These are phyloP conservation scores for Cairneyella variabilis DNA, from an alignment of 495 filamentous ascomycete genomes.

Conservation along the genomic window DNA sequence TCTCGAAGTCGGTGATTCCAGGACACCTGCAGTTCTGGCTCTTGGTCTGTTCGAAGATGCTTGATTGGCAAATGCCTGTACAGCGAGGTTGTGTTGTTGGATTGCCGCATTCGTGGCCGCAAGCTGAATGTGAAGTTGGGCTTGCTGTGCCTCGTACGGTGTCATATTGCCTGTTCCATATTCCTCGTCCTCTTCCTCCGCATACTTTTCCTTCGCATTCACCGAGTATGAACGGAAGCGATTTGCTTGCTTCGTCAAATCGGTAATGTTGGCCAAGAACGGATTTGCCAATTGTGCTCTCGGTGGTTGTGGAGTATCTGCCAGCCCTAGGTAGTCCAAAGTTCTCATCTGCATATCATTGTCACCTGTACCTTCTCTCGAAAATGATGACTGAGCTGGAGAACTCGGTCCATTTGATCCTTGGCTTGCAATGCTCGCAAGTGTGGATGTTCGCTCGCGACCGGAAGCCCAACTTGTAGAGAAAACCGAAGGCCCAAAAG, in stretches of 20 bases:
- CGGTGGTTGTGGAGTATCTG: slow-evolving; percentile 84
- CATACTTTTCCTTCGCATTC: slow-evolving; percentile 97
- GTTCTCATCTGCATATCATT: slow-evolving; percentile 85
- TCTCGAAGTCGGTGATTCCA: slow-evolving; percentile 76
- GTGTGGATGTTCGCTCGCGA: slow-evolving; percentile 75
- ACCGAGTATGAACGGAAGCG: slow-evolving; percentile 96
- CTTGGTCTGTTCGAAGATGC: slow-evolving; percentile 78
- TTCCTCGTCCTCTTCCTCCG: slow-evolving; percentile 85
- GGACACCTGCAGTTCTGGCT: slow-evolving; percentile 79
- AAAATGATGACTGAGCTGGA: slow-evolving; percentile 84
- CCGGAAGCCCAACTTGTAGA: slow-evolving; percentile 76
- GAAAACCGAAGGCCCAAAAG: slow-evolving; percentile 87
- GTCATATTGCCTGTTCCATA: slow-evolving; percentile 72
- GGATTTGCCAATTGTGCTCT: slow-evolving; percentile 68
- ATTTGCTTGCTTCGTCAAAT: slow-evolving; percentile 73
- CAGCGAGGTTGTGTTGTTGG: slow-evolving; percentile 86
- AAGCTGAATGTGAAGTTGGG: slow-evolving; percentile 55
- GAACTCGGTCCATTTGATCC: slow-evolving; percentile 83
- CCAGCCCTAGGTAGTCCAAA: slow-evolving; percentile 91
- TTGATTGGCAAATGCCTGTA: slow-evolving; percentile 84
- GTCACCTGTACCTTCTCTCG: slow-evolving; percentile 79
- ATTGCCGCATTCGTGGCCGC: slow-evolving; percentile 89
- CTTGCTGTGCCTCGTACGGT: slow-evolving; percentile 64
- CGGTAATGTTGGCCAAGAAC: slow-evolving; percentile 73
- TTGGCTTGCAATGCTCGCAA: slow-evolving; percentile 72